Evolutionary conservation across 2,329 filamentous ascomycete genomes (phyloP).

Genomic region (Curvularia hawaiiensis): DNA sequence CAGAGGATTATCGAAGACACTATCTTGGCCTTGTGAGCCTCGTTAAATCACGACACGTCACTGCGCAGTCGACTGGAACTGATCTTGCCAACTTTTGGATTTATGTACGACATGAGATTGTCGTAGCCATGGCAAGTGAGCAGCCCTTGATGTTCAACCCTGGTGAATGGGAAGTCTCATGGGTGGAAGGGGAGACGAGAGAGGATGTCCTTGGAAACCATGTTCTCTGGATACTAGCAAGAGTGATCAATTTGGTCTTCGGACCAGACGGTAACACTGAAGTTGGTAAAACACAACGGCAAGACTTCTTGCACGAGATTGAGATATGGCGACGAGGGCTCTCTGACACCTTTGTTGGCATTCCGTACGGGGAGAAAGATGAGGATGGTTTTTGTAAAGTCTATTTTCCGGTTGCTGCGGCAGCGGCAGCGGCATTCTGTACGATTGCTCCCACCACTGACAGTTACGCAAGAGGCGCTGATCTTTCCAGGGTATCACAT

Average conservation of each 20-base stretch:
- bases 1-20: conserved; percentile 39
- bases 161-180: conserved; percentile 39
- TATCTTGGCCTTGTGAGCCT: conserved; percentile 39
- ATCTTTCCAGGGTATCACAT: conserved; percentile 34
- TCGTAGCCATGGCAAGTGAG: conserved; percentile 38
- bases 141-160: conserved; percentile 36
- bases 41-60: conserved; percentile 37
- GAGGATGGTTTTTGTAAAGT: conserved; percentile 40
- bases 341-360: conserved; percentile 38
- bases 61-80: conserved; percentile 34
- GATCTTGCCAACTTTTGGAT: conserved; percentile 46
- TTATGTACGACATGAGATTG: conserved; percentile 42
- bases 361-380: conserved; percentile 38
- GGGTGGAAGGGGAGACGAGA: conserved; percentile 33
- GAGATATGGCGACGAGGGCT: conserved; percentile 36
- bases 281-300: conserved; percentile 22
- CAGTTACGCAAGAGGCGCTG: not conserved
- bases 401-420: conserved; percentile 40
- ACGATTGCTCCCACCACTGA: not conserved
- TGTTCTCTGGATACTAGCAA: conserved; percentile 42
- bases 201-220: conserved; percentile 44
- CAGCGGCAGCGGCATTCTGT: conserved; percentile 38
- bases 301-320: conserved; percentile 33
- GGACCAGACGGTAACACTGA: conserved; percentile 25
- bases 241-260: conserved; percentile 37